These are phyloP conservation scores for Metschnikowia chrysomelidarum DNA, from an alignment of 805 yeast species.

Conservation along the genomic window DNA sequence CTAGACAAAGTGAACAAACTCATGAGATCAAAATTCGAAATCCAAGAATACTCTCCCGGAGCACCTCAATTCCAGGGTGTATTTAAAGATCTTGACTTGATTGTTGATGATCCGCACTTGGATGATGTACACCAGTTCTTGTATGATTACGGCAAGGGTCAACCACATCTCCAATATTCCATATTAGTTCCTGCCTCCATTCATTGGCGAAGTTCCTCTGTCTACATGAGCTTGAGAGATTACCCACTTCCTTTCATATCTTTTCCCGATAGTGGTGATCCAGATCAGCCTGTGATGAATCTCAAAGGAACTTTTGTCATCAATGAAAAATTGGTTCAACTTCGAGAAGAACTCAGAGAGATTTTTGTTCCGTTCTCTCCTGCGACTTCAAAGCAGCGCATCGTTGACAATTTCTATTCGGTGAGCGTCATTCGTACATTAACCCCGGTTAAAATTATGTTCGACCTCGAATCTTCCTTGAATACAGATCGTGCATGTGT, in stretches of 20 bases:
- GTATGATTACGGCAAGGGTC: constrained; percentile 41
- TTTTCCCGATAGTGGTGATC: constrained; percentile 38
- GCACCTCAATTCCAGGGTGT: constrained; percentile 31
- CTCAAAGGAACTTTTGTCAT: constrained; percentile 49
- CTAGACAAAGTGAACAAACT: constrained; percentile 29
- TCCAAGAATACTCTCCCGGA: constrained; percentile 34
- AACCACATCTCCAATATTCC: constrained; percentile 56
- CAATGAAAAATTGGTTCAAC: constrained; percentile 52
- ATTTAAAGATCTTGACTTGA: constrained; percentile 31
- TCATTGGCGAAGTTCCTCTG: constrained; percentile 27
- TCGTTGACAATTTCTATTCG: constrained; percentile 52
- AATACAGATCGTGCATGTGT: constrained; percentile 47
- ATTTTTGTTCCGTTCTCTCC: constrained; percentile 61
- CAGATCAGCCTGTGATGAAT: constrained; percentile 26
- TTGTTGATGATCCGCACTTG: constrained; percentile 27
- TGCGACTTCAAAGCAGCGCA: constrained; percentile 26
- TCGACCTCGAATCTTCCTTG: constrained; percentile 47
- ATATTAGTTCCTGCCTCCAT: constrained; percentile 51
- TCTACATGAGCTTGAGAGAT: constrained; percentile 27
- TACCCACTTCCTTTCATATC: constrained; percentile 47
- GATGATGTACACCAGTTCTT: constrained; percentile 38
- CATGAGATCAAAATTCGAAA: constrained; percentile 33
- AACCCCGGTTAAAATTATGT: constrained; percentile 57
- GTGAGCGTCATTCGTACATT: constrained; percentile 58
- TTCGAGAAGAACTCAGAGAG: constrained; percentile 43